Evolutionary conservation across 2,329 filamentous ascomycete species (phyloP).

Genomic region (Sarocladium strictum): DNA sequence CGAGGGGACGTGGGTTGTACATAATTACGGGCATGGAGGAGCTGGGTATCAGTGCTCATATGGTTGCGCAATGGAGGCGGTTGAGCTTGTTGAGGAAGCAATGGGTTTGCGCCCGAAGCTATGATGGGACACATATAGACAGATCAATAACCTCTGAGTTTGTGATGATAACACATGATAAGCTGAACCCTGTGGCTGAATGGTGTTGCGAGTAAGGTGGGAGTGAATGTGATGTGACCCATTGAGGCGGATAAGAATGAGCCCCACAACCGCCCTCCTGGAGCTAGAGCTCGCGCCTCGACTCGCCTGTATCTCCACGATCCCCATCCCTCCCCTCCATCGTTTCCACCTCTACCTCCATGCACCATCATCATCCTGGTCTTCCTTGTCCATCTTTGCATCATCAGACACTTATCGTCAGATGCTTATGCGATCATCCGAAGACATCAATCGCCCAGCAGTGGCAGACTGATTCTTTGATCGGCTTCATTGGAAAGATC

Average conservation of each 20-base stretch:
- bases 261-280: not conserved
- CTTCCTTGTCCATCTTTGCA: not conserved
- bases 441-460: not conserved
- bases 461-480: not conserved
- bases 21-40: conserved; percentile 2
- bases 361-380: not conserved
- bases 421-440: not conserved
- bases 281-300: not conserved
- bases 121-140: not conserved
- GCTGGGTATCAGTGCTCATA: conserved; percentile 6
- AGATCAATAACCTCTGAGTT: too few relatives aligned
- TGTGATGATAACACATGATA: too few relatives aligned
- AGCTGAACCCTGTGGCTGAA: too few relatives aligned
- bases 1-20: conserved; percentile 9
- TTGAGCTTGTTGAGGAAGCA: conserved; percentile 50
- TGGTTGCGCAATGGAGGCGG: conserved; percentile 47
- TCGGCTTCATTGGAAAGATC: not conserved
- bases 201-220: too few relatives aligned
- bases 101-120: not conserved
- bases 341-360: not conserved
- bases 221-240: not conserved
- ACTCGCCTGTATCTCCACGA: not conserved
- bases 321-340: not conserved
- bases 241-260: not conserved
- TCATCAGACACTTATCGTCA: not conserved